Conservation (phyloP, 768 basidiomycete genomes). For the Ramaria sp. region DNA sequence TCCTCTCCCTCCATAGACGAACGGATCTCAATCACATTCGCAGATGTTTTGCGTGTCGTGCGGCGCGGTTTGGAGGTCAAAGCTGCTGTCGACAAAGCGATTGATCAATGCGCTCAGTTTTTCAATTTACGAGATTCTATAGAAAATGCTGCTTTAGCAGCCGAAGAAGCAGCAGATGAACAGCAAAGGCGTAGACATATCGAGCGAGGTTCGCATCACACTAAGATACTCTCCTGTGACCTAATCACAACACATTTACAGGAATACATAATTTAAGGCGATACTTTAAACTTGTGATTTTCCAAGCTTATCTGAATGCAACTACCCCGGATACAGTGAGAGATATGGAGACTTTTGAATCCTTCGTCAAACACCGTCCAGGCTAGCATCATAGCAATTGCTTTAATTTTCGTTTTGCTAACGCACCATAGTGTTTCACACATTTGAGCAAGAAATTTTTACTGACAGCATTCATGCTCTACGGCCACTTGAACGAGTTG, state of each 20-base stretch:
- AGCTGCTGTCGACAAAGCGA: slow-evolving; percentile 71
- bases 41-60: slow-evolving; percentile 77
- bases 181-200: slow-evolving; percentile 53
- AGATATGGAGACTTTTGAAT: slow-evolving; percentile 67
- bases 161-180: slow-evolving; percentile 69
- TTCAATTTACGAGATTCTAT: slow-evolving; percentile 84
- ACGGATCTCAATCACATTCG: slow-evolving; percentile 3
- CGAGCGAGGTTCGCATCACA: slow-evolving; percentile 47
- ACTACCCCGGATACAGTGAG: slow-evolving; percentile 70
- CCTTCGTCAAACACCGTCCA: slow-evolving; percentile 74
- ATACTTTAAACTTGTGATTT: slow-evolving; percentile 79
- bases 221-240: not conserved
- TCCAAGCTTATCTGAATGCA: slow-evolving; percentile 82
- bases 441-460: slow-evolving; percentile 84
- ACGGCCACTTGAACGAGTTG: slow-evolving; percentile 69
- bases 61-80: slow-evolving; percentile 83
- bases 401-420: not conserved
- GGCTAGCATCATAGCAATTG: slow-evolving; percentile 32
- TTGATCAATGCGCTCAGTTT: slow-evolving; percentile 76
- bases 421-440: slow-evolving; percentile 65
- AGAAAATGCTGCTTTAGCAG: slow-evolving; percentile 65
- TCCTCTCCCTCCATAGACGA: not conserved
- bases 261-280: slow-evolving; percentile 73
- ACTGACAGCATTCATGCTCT: slow-evolving; percentile 69
- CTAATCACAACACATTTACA: slow-evolving; percentile 16